Evolutionary conservation across 805 yeast species (phyloP).

Genomic region (Suhomyces sp.): DNA sequence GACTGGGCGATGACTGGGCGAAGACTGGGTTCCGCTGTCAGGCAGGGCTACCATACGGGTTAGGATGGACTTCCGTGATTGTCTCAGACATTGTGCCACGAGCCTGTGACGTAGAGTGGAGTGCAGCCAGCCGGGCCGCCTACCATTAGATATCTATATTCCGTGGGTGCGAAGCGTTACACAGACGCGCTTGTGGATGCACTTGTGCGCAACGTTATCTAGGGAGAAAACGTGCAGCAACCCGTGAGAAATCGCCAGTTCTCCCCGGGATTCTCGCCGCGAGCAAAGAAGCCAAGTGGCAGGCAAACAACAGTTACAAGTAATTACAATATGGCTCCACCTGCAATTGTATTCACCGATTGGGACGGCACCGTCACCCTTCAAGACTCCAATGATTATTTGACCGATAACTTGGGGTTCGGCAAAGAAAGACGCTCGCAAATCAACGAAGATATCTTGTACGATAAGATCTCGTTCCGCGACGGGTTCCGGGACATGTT

Average conservation of each 20-base stretch:
- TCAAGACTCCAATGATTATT: slow-evolving; percentile 89
- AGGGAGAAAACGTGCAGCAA: no score
- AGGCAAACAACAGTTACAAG: neutral
- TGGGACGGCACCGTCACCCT: slow-evolving; percentile 97
- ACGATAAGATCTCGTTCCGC: slow-evolving; percentile 66
- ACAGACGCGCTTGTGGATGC: no score
- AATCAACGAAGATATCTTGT: slow-evolving; percentile 69
- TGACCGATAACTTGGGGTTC: slow-evolving; percentile 87
- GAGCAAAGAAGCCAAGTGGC: neutral
- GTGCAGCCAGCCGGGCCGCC: no score
- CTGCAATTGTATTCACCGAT: slow-evolving; percentile 89
- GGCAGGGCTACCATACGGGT: neutral
- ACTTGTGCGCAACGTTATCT: no score
- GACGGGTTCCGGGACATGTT: slow-evolving; percentile 86
- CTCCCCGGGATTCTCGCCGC: no score
- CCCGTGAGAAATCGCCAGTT: neutral
- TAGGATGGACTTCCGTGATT: neutral
- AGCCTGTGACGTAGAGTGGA: neutral
- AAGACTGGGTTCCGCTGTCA: neutral
- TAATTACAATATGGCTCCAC: slow-evolving; percentile 15
- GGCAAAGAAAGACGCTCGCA: slow-evolving; percentile 65
- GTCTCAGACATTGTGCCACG: neutral
- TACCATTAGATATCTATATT: no score
- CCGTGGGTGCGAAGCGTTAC: no score
- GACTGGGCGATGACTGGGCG: no score